Percentiles rank a stretch among this genome's conserved stretches.
These are phyloP conservation scores for Verticillium longisporum DNA, from an alignment of 2,329 filamentous ascomycete species.

Conservation along the genomic window DNA sequence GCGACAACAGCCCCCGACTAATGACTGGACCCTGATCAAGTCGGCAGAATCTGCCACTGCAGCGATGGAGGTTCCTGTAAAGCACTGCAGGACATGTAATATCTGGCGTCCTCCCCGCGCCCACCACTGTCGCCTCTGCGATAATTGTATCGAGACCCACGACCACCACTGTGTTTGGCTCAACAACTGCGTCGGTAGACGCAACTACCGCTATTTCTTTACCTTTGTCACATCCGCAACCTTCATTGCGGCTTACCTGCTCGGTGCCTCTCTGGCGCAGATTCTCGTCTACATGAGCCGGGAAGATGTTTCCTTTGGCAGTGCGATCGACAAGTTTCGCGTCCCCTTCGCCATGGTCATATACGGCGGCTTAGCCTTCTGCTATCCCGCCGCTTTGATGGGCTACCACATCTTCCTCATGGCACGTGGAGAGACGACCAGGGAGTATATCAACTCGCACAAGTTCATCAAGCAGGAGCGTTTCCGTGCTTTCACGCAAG, in stretches of 20 bases:
- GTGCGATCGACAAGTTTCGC: slow-evolving; percentile 63
- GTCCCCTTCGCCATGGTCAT: slow-evolving; percentile 86
- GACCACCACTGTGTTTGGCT: slow-evolving; percentile 99
- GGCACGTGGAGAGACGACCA: slow-evolving; percentile 84
- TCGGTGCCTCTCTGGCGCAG: slow-evolving; percentile 74
- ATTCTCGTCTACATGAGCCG: slow-evolving; percentile 64
- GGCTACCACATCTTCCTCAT: slow-evolving; percentile 90
- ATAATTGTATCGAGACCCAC: slow-evolving; percentile 94
- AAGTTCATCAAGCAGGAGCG: slow-evolving; percentile 91
- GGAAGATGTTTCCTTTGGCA: slow-evolving; percentile 59
- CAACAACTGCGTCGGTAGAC: slow-evolving; percentile 94
- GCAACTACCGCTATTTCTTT: slow-evolving; percentile 98
- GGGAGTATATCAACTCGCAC: slow-evolving; percentile 92
- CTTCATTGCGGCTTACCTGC: slow-evolving; percentile 66
- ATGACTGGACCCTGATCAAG: slow-evolving; percentile 89
- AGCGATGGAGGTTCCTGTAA: slow-evolving; percentile 95
- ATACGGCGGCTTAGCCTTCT: slow-evolving; percentile 65
- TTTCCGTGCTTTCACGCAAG: slow-evolving; percentile 83
- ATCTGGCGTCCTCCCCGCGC: slow-evolving; percentile 95
- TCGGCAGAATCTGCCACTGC: slow-evolving; percentile 67
- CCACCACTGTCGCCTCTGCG: slow-evolving; percentile 93
- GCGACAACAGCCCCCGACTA: slow-evolving; percentile 74
- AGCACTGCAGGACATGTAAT: slow-evolving; percentile 96
- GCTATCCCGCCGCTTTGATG: slow-evolving; percentile 79
- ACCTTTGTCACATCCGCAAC: slow-evolving; percentile 76